These are phyloP conservation scores for Halophytophthora batemanensis DNA, from an alignment of 352 stramenopile species.

Conservation along the genomic window DNA sequence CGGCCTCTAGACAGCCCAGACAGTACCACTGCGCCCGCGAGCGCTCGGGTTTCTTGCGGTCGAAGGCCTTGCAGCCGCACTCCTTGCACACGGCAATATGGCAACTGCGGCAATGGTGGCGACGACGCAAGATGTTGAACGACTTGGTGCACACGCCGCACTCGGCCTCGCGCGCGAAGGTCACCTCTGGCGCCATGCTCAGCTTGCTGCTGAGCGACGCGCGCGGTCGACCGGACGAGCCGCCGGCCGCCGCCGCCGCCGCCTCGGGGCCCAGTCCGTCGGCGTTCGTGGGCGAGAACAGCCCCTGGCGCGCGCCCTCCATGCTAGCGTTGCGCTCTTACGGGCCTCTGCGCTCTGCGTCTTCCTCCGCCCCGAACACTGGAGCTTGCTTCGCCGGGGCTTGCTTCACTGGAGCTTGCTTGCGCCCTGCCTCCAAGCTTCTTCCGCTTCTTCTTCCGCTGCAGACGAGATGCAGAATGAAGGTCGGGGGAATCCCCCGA, in stretches of 20 bases:
- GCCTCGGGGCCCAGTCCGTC: constrained; percentile 15
- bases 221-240: constrained; percentile 18
- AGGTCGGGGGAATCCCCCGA: too few species aligned
- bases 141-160: constrained; percentile 75
- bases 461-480: too few species aligned
- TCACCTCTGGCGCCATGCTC: constrained; percentile 38
- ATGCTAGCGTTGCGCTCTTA: too few species aligned
- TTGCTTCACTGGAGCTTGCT: not conserved
- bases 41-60: constrained; percentile 52
- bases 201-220: constrained; percentile 32
- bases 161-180: constrained; percentile 68
- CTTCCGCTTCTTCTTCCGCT: not conserved
- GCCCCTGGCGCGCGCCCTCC: constrained; percentile 22
- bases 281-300: constrained; percentile 30
- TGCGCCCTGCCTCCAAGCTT: not conserved
- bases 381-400: not conserved
- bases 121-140: constrained; percentile 79
- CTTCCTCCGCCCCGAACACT: not conserved
- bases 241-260: constrained; percentile 10
- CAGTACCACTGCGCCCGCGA: constrained; percentile 80
- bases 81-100: constrained; percentile 85
- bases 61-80: constrained; percentile 74
- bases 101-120: constrained; percentile 82
- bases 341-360: too few species aligned
- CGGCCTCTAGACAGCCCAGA: constrained; percentile 53